phyloP scores from a whole-genome alignment of 768 basidiomycete species.

The Lactifluus volemus region DNA sequence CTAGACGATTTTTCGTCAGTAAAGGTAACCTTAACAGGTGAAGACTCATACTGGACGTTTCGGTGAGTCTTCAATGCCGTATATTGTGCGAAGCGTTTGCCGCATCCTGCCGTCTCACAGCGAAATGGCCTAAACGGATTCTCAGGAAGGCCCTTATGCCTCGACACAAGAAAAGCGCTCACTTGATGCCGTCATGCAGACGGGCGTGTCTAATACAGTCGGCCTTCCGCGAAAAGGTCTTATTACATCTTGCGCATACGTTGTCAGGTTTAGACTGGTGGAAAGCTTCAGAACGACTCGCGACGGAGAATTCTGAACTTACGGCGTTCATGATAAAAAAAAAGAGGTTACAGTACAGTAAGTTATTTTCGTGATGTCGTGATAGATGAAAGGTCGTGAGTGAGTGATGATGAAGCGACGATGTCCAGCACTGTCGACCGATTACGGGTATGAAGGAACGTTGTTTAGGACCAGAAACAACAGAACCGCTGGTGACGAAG shows the following conservation, averaged over 20 bases:
- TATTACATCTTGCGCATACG: conserved; percentile 31
- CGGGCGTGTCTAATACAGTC: conserved; percentile 51
- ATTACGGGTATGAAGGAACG: background rate
- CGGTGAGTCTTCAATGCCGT: conserved; percentile 54
- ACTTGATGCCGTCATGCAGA: conserved; percentile 47
- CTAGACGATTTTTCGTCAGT: conserved; percentile 13
- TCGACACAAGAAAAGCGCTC: conserved; percentile 6
- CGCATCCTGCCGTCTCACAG: conserved; percentile 38
- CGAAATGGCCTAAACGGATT: conserved; percentile 37
- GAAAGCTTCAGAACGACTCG: background rate
- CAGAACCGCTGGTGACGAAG: conserved; percentile 5
- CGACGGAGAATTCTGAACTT: background rate
- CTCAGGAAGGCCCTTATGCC: background rate
- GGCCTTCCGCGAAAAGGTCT: conserved; percentile 45
- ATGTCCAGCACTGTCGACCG: conserved; percentile 17
- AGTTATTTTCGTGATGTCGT: conserved; percentile 7
- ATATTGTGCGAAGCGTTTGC: conserved; percentile 48
- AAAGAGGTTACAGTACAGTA: background rate
- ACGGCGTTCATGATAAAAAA: conserved; percentile 7
- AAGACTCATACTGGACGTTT: conserved; percentile 52
- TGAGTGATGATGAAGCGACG: background rate
- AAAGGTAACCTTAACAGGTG: background rate
- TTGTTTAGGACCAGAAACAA: conserved; percentile 17
- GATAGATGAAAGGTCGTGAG: background rate
- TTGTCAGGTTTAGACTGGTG: conserved; percentile 3